phyloP scores from a whole-genome alignment of 805 yeast species.

The Hanseniaspora pseudoguilliermondii region DNA sequence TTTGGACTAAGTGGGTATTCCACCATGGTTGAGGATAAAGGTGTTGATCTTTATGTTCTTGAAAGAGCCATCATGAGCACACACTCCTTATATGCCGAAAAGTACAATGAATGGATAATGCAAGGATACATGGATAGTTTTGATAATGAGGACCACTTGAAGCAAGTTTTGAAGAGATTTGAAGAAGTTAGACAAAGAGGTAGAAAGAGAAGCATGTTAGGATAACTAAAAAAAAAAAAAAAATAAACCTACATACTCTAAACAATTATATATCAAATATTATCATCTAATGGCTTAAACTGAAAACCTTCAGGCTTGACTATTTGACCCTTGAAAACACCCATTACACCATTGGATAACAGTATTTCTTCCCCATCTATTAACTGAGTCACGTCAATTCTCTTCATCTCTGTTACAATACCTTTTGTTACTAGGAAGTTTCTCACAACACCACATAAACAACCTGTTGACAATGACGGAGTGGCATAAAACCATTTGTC shows the following conservation, averaged over 20 bases:
- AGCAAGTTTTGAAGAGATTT: conserved; percentile 50
- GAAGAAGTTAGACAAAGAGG: conserved; percentile 85
- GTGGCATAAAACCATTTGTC: conserved; percentile 48
- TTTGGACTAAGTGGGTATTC: conserved; percentile 81
- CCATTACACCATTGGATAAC: conserved; percentile 71
- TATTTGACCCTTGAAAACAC: conserved; percentile 53
- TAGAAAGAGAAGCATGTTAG: conserved; percentile 88
- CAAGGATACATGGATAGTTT: conserved; percentile 48
- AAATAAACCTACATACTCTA: neutral
- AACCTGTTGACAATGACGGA: conserved; percentile 66
- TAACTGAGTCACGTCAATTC: conserved; percentile 34
- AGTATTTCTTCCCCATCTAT: conserved; percentile 55
- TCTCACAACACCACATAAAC: conserved; percentile 74
- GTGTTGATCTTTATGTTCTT: conserved; percentile 89
- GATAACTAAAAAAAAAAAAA: conserved; percentile 28
- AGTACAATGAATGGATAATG: conserved; percentile 57
- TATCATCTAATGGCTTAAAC: conserved; percentile 13
- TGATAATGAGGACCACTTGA: conserved; percentile 26
- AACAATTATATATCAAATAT: neutral
- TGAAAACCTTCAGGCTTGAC: conserved; percentile 14
- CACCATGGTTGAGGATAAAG: conserved; percentile 73
- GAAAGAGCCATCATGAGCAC: conserved; percentile 88
- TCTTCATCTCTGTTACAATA: conserved; percentile 40
- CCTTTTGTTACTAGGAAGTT: conserved; percentile 46
- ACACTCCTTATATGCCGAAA: conserved; percentile 59